Base-by-base conservation (phyloP, 176 grass and related monocot genomes). In the Hyparrhenia diplandra region DNA sequence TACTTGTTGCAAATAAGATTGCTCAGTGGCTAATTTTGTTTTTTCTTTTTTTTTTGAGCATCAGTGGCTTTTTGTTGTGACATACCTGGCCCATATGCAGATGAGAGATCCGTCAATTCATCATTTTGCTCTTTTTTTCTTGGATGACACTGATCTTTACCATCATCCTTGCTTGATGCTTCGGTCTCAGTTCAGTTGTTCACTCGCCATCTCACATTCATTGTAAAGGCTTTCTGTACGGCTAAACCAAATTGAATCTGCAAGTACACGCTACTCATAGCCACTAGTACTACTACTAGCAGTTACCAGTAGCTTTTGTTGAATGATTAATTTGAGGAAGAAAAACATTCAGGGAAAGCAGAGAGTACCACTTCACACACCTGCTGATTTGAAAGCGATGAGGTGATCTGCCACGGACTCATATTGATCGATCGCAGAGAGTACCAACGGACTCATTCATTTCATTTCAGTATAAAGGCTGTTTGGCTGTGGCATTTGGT, bases 311-410 rank as follows among this genome's bases (percentile, higher is more conserved):
- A 51, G 3, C 58, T 28, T 74, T 57, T 37, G 13, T 25, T n/a
- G 40, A n/a, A 34, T 72, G 25, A 62, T 61, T 16, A 62, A 49
- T 47, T 11, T 24, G 29, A 35, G 4, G 55, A 47, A 62, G 27
- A 71, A 71, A 72, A 46, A 13, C 13, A 27, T 27, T 30, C 45
- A 37, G 6, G n/a, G 13, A 79, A 67, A 17, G 20, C 14, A 14
- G 17, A 37, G 41, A 37, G 63, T 80, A 68, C 30, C 20, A 20
- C 16, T 51, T 8, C 35, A 23, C 75, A 25, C 23, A 80, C 60
- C 84, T 59, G 69, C 60, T 36, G 43, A 74, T 73, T 30, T 73
- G 68, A 74, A 57, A 4, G 20, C 27, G 58, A 12, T 45, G 69
- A 80, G 27, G 69, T 7, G 59, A 72, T n/a, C n/a, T n/a, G n/a